Evolutionary conservation across 495 filamentous ascomycete genomes (phyloP).

Genomic region (Neurospora terricola): DNA sequence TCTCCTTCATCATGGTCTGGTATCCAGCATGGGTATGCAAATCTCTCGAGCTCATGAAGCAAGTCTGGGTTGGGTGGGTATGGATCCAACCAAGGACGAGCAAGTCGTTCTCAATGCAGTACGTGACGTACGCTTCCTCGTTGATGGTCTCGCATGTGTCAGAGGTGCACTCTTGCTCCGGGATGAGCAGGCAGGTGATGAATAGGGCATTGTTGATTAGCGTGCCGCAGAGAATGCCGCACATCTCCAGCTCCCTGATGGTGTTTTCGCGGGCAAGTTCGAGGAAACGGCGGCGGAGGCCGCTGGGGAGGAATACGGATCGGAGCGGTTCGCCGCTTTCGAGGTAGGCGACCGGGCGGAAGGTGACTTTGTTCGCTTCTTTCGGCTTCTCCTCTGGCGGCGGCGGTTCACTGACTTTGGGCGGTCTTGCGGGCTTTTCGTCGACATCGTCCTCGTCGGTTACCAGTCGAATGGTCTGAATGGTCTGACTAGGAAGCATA

Average conservation of each 20-base stretch:
- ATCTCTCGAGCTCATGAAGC: conserved; percentile 93
- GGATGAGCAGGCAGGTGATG: conserved; percentile 77
- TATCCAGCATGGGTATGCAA: conserved; percentile 88
- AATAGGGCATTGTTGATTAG: conserved; percentile 89
- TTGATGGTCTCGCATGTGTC: conserved; percentile 93
- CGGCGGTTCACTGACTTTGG: conserved; percentile 1
- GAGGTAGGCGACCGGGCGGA: conserved; percentile 76
- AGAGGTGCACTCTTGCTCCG: conserved; percentile 76
- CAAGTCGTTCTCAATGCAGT: conserved; percentile 73
- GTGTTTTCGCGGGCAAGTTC: conserved; percentile 66
- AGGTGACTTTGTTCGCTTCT: conserved; percentile 40
- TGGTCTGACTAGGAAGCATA: neutral
- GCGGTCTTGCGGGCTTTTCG: neutral
- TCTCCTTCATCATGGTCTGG: conserved; percentile 89
- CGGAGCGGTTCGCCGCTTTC: conserved; percentile 82
- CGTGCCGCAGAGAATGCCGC: conserved; percentile 86
- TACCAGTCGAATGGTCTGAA: neutral
- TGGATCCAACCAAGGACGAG: conserved; percentile 97
- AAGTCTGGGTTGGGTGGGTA: conserved; percentile 91
- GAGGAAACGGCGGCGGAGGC: conserved; percentile 65
- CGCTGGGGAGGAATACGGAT: conserved; percentile 72
- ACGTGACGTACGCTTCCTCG: conserved; percentile 73
- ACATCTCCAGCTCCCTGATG: conserved; percentile 74
- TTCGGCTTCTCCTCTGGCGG: conserved; percentile 21
- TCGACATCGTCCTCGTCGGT: neutral